Evolutionary conservation across 2,329 filamentous ascomycete species (phyloP).

Genomic region (Aspergillus persii): DNA sequence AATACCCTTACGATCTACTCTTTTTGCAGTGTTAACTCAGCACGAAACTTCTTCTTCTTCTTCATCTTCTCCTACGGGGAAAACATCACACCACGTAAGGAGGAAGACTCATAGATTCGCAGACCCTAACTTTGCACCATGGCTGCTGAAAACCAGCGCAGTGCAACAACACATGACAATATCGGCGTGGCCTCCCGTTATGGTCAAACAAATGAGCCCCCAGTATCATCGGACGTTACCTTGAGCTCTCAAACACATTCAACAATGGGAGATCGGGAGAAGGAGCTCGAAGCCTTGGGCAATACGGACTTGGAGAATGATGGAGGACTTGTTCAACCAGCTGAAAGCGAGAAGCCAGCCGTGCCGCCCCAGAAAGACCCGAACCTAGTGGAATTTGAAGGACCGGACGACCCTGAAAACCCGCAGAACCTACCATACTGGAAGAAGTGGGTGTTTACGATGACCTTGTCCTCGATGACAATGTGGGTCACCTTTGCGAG

Average conservation of each 20-base stretch:
- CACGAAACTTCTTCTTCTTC: background rate
- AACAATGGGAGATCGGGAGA: conserved; percentile 7
- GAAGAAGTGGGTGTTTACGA: conserved; percentile 43
- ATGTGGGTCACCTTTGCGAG: conserved; percentile 50
- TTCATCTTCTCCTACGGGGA: background rate
- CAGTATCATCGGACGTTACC: conserved; percentile 14
- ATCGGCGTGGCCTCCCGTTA: conserved; percentile 1
- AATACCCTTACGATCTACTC: background rate
- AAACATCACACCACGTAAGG: background rate
- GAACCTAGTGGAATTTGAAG: conserved; percentile 33
- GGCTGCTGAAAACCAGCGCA: background rate
- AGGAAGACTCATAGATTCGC: background rate
- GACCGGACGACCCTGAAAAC: conserved; percentile 32
- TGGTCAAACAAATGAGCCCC: conserved; percentile 1
- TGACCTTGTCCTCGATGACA: conserved; percentile 31
- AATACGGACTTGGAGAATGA: conserved; percentile 11
- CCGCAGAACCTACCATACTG: conserved; percentile 30
- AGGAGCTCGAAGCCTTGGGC: background rate
- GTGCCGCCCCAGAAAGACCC: conserved; percentile 21
- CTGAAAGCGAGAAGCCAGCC: conserved; percentile 1
- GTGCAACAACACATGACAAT: conserved; percentile 5
- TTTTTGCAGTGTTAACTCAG: background rate
- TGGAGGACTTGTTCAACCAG: conserved; percentile 4
- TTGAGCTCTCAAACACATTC: conserved; percentile 9
- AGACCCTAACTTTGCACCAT: background rate